Evolutionary conservation across 1,284 basidiomycete genomes (phyloP).

Genomic region (Ustilago hordei): DNA sequence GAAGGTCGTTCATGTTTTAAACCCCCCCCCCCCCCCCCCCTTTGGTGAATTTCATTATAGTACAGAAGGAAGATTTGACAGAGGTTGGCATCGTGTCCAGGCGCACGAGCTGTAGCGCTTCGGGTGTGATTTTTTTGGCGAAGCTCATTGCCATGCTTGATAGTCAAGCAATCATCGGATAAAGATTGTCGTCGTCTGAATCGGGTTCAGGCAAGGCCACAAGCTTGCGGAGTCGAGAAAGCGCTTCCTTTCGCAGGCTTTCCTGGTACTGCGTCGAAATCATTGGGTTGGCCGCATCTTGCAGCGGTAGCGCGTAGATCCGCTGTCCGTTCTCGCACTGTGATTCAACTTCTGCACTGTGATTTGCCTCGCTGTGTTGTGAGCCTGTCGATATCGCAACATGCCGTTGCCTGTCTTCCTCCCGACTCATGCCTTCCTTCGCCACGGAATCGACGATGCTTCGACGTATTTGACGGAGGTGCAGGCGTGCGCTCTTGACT

Average conservation of each 20-base stretch:
- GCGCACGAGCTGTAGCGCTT: no score
- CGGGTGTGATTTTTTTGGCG: not conserved
- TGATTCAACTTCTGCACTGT: not conserved
- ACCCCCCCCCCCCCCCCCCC: fast-evolving
- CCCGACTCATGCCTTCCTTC: conserved; percentile 10
- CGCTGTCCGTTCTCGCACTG: not conserved
- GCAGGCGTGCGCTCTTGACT: conserved; percentile 15
- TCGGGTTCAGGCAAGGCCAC: conserved; percentile 38
- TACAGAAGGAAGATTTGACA: not conserved
- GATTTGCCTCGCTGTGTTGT: not conserved
- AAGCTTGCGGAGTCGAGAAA: conserved; percentile 30
- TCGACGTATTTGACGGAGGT: conserved; percentile 29
- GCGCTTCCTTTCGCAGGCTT: conserved; percentile 42
- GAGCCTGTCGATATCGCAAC: not conserved
- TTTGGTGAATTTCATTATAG: not conserved
- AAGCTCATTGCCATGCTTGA: not conserved
- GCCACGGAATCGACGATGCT: conserved; percentile 26
- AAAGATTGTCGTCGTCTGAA: conserved; percentile 49
- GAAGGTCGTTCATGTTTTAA: not conserved
- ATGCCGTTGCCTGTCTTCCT: not conserved
- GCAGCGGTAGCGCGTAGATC: conserved; percentile 18
- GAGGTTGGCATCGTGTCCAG: no score
- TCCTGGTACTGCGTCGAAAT: conserved; percentile 40
- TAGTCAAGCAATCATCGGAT: conserved; percentile 39
- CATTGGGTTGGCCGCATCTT: conserved; percentile 39